Conservation (phyloP, 352 stramenopile genomes). For the Pythium aristosporum region DNA sequence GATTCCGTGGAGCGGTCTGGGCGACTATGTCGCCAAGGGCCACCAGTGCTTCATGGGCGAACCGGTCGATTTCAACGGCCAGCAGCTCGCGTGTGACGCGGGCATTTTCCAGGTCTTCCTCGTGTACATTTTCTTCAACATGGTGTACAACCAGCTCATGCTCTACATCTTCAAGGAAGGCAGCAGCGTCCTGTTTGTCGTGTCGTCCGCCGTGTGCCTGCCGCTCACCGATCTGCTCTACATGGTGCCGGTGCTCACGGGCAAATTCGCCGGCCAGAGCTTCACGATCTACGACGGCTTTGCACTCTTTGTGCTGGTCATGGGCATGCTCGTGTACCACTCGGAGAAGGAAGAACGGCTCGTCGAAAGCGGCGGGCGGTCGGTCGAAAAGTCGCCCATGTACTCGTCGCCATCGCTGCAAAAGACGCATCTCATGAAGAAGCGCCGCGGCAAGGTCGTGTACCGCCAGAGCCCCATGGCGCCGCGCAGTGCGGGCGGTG, state of each 20-base stretch:
- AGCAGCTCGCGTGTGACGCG: conserved; percentile 54
- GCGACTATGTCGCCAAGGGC: conserved; percentile 60
- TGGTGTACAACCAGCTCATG: conserved; percentile 88
- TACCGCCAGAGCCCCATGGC: conserved; percentile 84
- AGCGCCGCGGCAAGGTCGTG: conserved; percentile 73
- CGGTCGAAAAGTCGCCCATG: conserved; percentile 85
- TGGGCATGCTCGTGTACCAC: conserved; percentile 85
- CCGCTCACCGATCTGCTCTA: conserved; percentile 84
- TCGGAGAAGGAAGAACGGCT: conserved; percentile 84
- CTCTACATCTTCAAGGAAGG: conserved; percentile 90
- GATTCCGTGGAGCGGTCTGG: conserved; percentile 71
- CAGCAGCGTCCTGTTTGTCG: conserved; percentile 86
- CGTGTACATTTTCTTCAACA: conserved; percentile 87
- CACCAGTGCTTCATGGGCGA: conserved; percentile 79
- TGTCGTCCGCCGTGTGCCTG: conserved; percentile 80
- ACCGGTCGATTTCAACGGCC: conserved; percentile 62
- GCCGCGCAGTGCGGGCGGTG: conserved; percentile 40
- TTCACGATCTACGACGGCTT: conserved; percentile 90
- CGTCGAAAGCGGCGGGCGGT: conserved; percentile 36
- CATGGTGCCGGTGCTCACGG: conserved; percentile 79
- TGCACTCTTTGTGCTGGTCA: conserved; percentile 83
- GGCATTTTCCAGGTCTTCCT: conserved; percentile 75
- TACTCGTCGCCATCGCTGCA: conserved; percentile 82
- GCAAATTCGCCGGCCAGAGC: conserved; percentile 52
- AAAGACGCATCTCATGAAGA: conserved; percentile 82